phyloP scores from a whole-genome alignment of 179 eudicot genomes.

The Nepenthes alata region DNA sequence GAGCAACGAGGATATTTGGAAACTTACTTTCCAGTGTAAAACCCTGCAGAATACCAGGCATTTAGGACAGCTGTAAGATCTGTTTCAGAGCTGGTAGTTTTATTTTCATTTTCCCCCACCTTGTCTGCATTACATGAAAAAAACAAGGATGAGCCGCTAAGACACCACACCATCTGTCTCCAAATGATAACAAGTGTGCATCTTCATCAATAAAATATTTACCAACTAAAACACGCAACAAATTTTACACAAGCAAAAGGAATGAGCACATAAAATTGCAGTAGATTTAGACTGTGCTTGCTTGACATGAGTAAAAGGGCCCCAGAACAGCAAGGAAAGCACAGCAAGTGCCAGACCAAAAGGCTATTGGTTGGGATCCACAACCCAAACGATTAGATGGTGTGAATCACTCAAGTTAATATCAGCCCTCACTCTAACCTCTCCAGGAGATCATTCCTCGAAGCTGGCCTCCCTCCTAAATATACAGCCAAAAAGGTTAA shows the following conservation, averaged over 20 bases:
- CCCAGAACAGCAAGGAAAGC: too few species aligned
- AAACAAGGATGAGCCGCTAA: not conserved
- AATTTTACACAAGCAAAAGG: too few species aligned
- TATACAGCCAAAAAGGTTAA: not conserved
- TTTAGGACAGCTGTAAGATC: constrained; percentile 58
- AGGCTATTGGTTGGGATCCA: too few species aligned
- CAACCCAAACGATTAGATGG: not conserved
- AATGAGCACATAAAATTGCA: too few species aligned
- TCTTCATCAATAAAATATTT: not conserved
- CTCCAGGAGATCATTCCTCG: not conserved
- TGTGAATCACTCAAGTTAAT: not conserved
- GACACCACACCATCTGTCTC: not conserved
- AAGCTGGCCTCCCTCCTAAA: not conserved
- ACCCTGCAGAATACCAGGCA: constrained; percentile 87
- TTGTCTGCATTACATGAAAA: constrained; percentile 22
- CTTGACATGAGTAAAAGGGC: too few species aligned
- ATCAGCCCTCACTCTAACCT: not conserved
- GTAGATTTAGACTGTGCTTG: too few species aligned
- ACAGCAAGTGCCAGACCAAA: too few species aligned
- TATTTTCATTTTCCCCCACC: constrained; percentile 17
- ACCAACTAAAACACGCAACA: not conserved
- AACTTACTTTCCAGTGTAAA: constrained; percentile 91
- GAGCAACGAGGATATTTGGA: not conserved
- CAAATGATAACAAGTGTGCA: not conserved
- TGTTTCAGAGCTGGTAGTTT: constrained; percentile 28